phyloP scores from a whole-genome alignment of 768 basidiomycete species.

The Lentinula aciculospora region DNA sequence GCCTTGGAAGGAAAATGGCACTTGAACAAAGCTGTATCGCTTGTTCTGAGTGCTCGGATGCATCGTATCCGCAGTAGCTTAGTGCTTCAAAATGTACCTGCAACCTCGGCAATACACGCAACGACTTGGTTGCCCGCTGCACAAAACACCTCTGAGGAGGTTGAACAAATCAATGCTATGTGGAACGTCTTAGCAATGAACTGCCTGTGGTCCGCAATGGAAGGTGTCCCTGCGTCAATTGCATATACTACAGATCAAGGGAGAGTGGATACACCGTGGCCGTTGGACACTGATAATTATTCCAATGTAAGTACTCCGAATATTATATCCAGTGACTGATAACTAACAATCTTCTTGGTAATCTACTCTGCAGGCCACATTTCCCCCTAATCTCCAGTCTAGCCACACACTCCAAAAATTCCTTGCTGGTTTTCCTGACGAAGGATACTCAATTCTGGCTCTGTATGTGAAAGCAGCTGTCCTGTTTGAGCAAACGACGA shows the following conservation, averaged over 20 bases:
- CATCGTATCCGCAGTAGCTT: constrained; percentile 14
- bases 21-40: constrained; percentile 26
- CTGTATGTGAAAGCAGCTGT: constrained; percentile 1
- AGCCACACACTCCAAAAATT: constrained; percentile 2
- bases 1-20: constrained; percentile 34
- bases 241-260: constrained; percentile 16
- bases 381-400: neutral
- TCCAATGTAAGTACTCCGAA: neutral
- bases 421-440: neutral
- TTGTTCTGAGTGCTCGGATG: constrained; percentile 20
- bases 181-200: constrained; percentile 34
- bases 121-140: constrained; percentile 21
- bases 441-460: neutral
- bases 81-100: too few relatives aligned
- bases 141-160: constrained; percentile 28
- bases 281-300: constrained; percentile 1
- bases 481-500: constrained; percentile 1
- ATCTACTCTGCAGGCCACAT: neutral
- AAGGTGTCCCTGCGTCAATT: constrained; percentile 26
- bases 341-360: too few relatives aligned
- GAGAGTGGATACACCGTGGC: constrained; percentile 9
- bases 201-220: constrained; percentile 26
- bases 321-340: too few relatives aligned
- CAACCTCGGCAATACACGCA: too few relatives aligned
- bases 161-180: constrained; percentile 34